A percentile compares a stretch with the other conserved stretches of the same genome.
These are phyloP conservation scores for Suillus discolor DNA, from an alignment of 768 basidiomycete genomes.

Conservation along the genomic window DNA sequence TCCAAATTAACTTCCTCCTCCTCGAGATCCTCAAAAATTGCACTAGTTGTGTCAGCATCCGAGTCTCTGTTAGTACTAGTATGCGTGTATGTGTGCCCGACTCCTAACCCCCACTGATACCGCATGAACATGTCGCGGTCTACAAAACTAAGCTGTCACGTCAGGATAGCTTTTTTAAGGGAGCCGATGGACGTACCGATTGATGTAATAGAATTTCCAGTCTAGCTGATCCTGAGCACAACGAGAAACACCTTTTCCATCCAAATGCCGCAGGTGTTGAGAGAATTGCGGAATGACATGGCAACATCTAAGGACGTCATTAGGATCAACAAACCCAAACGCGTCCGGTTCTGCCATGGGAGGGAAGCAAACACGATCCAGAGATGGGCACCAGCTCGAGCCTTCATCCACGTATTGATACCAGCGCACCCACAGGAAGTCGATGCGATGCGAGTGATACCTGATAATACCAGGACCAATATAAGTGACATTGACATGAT, in stretches of 20 bases:
- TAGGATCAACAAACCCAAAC: conserved; percentile 16
- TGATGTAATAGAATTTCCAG: conserved; percentile 15
- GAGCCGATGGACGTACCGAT: background rate
- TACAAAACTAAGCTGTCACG: conserved; percentile 6
- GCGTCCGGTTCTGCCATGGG: conserved; percentile 1
- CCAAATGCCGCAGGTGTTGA: background rate
- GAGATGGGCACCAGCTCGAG: too few species aligned
- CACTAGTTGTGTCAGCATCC: background rate
- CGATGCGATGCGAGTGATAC: background rate
- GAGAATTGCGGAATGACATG: conserved; percentile 14
- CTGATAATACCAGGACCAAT: background rate
- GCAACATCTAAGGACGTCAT: conserved; percentile 9
- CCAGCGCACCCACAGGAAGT: conserved; percentile 18
- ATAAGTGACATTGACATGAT: conserved; percentile 19
- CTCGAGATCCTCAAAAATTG: background rate
- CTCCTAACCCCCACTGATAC: conserved; percentile 11
- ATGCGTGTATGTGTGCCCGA: conserved; percentile 6
- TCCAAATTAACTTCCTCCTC: background rate
- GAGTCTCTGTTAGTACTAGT: background rate
- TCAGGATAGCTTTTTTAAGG: background rate
- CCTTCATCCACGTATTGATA: background rate
- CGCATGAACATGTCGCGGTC: conserved; percentile 9
- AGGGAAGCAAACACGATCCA: background rate
- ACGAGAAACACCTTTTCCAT: conserved; percentile 2
- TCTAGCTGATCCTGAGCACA: conserved; percentile 8